phyloP scores from a whole-genome alignment of 441 rosid genomes.

The Populus trichocarpa region DNA sequence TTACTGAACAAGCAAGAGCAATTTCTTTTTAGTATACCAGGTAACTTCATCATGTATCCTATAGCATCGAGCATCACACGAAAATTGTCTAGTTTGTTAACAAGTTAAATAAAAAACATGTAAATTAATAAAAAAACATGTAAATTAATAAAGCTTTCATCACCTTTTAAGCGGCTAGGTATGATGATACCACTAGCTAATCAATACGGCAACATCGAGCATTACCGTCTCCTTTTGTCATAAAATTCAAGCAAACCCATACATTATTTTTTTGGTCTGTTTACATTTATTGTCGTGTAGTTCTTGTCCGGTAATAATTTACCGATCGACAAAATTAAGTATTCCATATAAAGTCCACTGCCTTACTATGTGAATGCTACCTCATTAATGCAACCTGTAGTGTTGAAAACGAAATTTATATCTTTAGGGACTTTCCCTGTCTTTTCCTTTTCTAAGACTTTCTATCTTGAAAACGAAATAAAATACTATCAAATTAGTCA shows the following conservation, averaged over 20 bases:
- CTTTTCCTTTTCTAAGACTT: neutral
- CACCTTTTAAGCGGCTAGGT: too few relatives aligned
- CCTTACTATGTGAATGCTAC: neutral
- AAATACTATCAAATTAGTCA: neutral
- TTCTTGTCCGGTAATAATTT: neutral
- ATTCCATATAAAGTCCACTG: neutral
- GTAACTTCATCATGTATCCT: too few relatives aligned
- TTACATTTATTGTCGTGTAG: neutral
- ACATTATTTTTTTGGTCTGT: neutral
- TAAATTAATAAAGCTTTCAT: too few relatives aligned
- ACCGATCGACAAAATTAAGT: neutral
- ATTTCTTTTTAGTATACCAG: too few relatives aligned
- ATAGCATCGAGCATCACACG: too few relatives aligned
- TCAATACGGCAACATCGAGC: neutral
- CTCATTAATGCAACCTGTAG: neutral
- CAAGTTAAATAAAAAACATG: too few relatives aligned
- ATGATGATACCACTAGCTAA: too few relatives aligned
- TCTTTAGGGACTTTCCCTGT: neutral
- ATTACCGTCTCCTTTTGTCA: neutral
- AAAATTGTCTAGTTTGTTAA: too few relatives aligned
- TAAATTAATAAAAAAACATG: too few relatives aligned
- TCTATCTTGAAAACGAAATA: neutral
- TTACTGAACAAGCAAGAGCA: too few relatives aligned
- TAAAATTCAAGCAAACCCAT: neutral
- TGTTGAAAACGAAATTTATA: too few relatives aligned